Evolutionary conservation across 495 filamentous ascomycete genomes (phyloP), one percentile per base, ranked within the genome.

Genomic region (Penicillium antarcticum): DNA sequence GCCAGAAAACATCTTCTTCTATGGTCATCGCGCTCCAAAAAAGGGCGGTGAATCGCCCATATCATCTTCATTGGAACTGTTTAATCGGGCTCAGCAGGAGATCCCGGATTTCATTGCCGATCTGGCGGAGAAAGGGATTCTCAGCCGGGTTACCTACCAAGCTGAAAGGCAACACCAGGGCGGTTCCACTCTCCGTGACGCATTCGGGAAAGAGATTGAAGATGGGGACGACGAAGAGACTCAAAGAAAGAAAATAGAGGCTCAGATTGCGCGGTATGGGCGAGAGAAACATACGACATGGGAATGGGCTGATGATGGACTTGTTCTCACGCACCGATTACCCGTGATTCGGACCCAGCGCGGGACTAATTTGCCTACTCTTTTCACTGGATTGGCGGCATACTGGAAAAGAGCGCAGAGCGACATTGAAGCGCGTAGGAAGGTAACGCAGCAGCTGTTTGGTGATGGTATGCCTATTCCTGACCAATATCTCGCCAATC

Each of bases 1-100:
- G 6, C 78, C 77, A 1, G 78, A 74, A 45, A 79, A 80, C 57
- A 69, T 82, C 17, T 71, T 80, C 50, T 79, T 80, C 62, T 80
- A 77, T 21, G 65, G 67, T 6, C 57, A 73, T 9, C 58, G 49
- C 2, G 67, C 56, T 1, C 70, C 73, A 0, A 46, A 44, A 8
- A 62, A 53, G 36, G 77, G 79, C 14, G 79, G 79, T 5, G 76
- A 82, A 45, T 77, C 75, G 2, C 76, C 78, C 0, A 76, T 80
- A 10, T 74, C 75, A 2, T 79, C 76, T 7, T 79, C 75, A 1
- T 57, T 80, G 16, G 70, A 77, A 34, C 52, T 82, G n/a, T 80
- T 79, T 55, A 55, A 67, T n/a, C 71, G 71, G 1, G 67, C 71
- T 2, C 69, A 74, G 53, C 60, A 56, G 17, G 71, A 76, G 32